A percentile compares a stretch with the other conserved stretches of the same genome.
Conservation (phyloP, 2,329 filamentous ascomycete species). For the Ophiostoma quercus region DNA sequence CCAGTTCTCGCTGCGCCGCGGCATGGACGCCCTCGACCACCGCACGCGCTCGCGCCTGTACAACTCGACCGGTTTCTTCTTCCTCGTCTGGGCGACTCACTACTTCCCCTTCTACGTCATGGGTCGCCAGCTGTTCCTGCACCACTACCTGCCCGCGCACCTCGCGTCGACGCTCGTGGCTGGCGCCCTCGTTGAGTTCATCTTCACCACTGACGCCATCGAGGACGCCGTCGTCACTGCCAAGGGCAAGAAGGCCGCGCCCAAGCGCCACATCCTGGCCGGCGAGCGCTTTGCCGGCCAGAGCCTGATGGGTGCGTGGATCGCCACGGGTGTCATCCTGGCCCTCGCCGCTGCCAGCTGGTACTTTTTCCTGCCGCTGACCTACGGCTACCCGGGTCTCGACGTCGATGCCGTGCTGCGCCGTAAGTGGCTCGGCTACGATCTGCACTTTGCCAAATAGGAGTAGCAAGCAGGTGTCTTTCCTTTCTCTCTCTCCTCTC, state of each 20-base stretch:
- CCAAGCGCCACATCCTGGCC: slow-evolving; percentile 64
- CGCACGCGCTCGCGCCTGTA: slow-evolving; percentile 92
- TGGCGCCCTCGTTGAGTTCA: slow-evolving; percentile 86
- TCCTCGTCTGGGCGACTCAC: slow-evolving; percentile 94
- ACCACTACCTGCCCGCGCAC: slow-evolving; percentile 95
- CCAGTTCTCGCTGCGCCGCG: slow-evolving; percentile 86
- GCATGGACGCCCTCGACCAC: slow-evolving; percentile 85
- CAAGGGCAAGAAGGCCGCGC: slow-evolving; percentile 43
- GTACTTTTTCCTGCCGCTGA: slow-evolving; percentile 90
- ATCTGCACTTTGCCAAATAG: slow-evolving; percentile 97
- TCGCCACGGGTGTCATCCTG: slow-evolving; percentile 67
- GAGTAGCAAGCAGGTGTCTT: neutral
- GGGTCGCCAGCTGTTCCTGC: slow-evolving; percentile 95
- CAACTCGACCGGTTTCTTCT: slow-evolving; percentile 98
- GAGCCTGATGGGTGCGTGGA: slow-evolving; percentile 73
- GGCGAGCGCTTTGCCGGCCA: slow-evolving; percentile 75
- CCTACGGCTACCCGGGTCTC: slow-evolving; percentile 89
- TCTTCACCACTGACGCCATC: slow-evolving; percentile 80
- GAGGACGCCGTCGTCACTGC: slow-evolving; percentile 51
- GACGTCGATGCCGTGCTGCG: slow-evolving; percentile 69
- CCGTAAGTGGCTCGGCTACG: slow-evolving; percentile 94
- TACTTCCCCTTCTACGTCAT: slow-evolving; percentile 98
- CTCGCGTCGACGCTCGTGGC: slow-evolving; percentile 85
- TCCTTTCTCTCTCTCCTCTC: neutral
- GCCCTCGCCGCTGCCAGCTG: slow-evolving; percentile 67